Evolutionary conservation across 2,329 filamentous ascomycete genomes (phyloP), one percentile per base, ranked within the genome.

Genomic region (Dothideomycetes sp.): DNA sequence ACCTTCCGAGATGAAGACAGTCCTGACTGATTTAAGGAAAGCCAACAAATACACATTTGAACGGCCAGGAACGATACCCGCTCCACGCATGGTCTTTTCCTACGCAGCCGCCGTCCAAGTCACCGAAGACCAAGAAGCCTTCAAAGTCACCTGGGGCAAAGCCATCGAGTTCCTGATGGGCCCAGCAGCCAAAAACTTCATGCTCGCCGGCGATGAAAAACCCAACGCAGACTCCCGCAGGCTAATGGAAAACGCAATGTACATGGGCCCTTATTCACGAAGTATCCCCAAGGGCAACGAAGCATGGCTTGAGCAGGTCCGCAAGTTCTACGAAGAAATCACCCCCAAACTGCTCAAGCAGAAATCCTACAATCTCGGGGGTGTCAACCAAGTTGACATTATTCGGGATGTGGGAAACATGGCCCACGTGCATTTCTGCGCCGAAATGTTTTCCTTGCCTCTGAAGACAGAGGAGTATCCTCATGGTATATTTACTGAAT

Each of bases 371-470:
- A 60, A 62, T 40, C 52, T 73, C 19, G 65, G 58, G 4, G 63
- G 61, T 4, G 52, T 58, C 24, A 60, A 61, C 27, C 62, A 70
- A 44, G 63, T 69, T 34, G 67, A 70, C 47, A 62, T 70, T 34
- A 59, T 68, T 40, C 62, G 64, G 10, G 66, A 70, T 43, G 49
- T 76, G 29, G 67, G 69, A 45, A 73, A 74, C 43, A 57, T 71
- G 8, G 65, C 62, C 3, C 70, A 73, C 47, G 65, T 72, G 3
- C 68, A 73, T 51, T 75, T 77, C 52, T 66, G 63, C 41, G 61
- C 71, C 1, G 66, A 68, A 40, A 54, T 77, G 17, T 76, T 75
- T 56, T 67, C 65, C 47, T 54, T 77, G 5, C 72, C 73, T 0
- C 53, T 76, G 22, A 75, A 75, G 54, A 73, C 69, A 0, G 61